phyloP scores from a whole-genome alignment of 176 grass and related monocot species.

The Musa acuminata region DNA sequence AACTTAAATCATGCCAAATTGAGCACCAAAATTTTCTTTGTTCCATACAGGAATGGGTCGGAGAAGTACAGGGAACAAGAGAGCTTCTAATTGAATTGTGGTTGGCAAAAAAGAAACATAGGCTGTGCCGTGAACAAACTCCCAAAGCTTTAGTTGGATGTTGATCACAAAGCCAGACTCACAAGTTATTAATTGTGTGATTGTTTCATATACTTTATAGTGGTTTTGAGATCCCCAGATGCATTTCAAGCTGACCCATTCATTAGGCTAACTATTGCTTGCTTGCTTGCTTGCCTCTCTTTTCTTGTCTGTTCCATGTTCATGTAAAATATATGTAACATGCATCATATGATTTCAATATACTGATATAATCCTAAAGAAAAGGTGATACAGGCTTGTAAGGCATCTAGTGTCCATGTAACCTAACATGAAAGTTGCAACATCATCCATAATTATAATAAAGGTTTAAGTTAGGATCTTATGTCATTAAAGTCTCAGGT shows the following conservation, averaged over 20 bases:
- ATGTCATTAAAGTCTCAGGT: not conserved
- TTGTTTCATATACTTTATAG: no score
- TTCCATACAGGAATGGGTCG: not conserved
- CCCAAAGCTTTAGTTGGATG: not conserved
- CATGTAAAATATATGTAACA: not conserved
- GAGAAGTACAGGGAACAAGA: not conserved
- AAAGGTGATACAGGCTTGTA: no score
- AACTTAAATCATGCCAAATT: no score
- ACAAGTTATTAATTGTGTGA: not conserved
- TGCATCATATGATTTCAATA: not conserved
- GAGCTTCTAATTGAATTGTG: not conserved
- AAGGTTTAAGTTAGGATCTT: not conserved
- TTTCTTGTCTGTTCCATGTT: not conserved
- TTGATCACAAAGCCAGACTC: not conserved
- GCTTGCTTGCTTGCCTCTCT: not conserved
- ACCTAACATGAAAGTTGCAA: not conserved
- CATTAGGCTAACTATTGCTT: not conserved
- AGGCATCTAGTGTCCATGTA: no score
- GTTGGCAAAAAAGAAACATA: not conserved
- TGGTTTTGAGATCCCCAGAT: not conserved
- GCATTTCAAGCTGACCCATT: not conserved
- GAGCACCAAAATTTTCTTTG: not conserved
- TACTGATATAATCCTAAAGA: not conserved
- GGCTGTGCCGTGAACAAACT: constrained; percentile 8
- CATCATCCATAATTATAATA: not conserved